phyloP scores from a whole-genome alignment of 139 green algal species.

The Pleodorina starrii region DNA sequence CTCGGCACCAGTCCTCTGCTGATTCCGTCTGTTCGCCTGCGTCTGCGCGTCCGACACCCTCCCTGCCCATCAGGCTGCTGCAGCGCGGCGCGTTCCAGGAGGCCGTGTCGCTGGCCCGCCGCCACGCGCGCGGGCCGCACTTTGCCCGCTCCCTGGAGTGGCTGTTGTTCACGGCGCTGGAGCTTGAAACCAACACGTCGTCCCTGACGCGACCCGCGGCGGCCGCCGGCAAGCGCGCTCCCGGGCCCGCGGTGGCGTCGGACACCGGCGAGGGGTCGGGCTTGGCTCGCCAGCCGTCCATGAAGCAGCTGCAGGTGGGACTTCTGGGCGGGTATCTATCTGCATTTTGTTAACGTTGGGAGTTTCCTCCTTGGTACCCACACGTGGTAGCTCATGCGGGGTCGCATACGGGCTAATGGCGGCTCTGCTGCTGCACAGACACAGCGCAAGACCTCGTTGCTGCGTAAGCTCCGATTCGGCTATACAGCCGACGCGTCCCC shows the following conservation, averaged over 20 bases:
- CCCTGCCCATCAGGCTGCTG: slow-evolving; percentile 82
- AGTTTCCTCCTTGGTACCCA: too few relatives aligned
- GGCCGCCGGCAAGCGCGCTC: neutral
- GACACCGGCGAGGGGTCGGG: neutral
- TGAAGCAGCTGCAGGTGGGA: slow-evolving; percentile 1
- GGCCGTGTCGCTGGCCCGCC: slow-evolving; percentile 72
- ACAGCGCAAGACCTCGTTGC: too few relatives aligned
- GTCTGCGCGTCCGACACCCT: too few relatives aligned
- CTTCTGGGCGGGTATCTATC: neutral
- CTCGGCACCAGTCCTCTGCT: neutral
- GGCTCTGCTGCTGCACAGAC: too few relatives aligned
- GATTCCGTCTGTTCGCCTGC: too few relatives aligned
- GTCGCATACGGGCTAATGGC: too few relatives aligned
- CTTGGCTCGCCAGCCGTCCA: neutral
- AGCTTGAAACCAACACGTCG: slow-evolving; percentile 72
- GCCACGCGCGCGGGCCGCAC: slow-evolving; percentile 78
- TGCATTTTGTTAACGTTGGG: neutral
- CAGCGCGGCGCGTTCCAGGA: slow-evolving; percentile 75
- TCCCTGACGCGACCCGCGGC: neutral
- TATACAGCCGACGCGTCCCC: too few relatives aligned
- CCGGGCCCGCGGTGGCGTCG: neutral
- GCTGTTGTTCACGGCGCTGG: slow-evolving; percentile 95
- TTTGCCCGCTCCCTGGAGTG: slow-evolving; percentile 95
- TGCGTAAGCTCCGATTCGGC: too few relatives aligned
- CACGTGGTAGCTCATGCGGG: too few relatives aligned